A percentile compares a stretch with the other conserved stretches of the same genome.
Evolutionary conservation across 2,329 filamentous ascomycete genomes (phyloP).

Genomic region (Exophiala aquamarina): DNA sequence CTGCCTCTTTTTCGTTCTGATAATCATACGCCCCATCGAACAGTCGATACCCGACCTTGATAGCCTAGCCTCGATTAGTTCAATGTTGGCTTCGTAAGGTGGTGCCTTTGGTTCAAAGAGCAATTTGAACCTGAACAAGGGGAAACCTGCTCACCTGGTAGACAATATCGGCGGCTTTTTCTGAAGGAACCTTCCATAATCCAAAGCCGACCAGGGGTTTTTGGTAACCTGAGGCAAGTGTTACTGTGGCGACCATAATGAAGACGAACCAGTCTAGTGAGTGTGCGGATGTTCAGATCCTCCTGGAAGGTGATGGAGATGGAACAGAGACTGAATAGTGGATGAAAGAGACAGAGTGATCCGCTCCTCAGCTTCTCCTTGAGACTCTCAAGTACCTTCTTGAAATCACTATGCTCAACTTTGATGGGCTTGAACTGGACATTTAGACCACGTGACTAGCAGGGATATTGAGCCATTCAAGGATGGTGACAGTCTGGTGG

Average conservation of each 20-base stretch:
- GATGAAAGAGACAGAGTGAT: no score
- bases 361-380: no score
- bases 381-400: no score
- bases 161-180: slow-evolving; percentile 70
- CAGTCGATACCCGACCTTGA: slow-evolving; percentile 61
- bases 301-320: slow-evolving; percentile 2
- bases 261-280: neutral
- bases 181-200: slow-evolving; percentile 80
- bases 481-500: no score
- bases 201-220: slow-evolving; percentile 48
- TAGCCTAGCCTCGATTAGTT: slow-evolving; percentile 38
- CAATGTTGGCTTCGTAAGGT: no score
- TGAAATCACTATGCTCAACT: no score
- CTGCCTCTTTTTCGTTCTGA: slow-evolving; percentile 77
- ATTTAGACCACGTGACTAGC: no score
- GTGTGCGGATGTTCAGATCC: neutral
- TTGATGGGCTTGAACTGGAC: no score
- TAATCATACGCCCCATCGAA: slow-evolving; percentile 69
- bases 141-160: slow-evolving; percentile 73
- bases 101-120: no score
- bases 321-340: no score
- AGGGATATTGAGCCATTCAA: no score
- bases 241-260: slow-evolving; percentile 7
- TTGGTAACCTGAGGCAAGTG: slow-evolving; percentile 29
- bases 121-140: neutral